phyloP scores from a whole-genome alignment of 805 yeast species.

The Pichia scutulata region DNA sequence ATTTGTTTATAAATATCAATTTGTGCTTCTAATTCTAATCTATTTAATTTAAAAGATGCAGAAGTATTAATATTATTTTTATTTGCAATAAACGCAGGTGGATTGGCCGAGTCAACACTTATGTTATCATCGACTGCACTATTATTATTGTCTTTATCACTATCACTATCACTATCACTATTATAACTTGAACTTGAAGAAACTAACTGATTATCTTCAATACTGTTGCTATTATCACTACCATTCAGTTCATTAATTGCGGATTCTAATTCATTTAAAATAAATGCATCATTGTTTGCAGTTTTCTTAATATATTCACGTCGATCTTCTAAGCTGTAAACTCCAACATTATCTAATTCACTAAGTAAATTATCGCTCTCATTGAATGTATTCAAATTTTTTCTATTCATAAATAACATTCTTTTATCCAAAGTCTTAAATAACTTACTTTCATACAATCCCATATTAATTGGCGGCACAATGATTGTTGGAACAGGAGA shows the following conservation, averaged over 20 bases:
- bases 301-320: constrained; percentile 10
- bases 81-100: constrained; percentile 9
- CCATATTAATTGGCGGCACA: constrained; percentile 55
- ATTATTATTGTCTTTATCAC: too few species aligned
- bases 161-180: constrained; percentile 9
- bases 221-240: background rate
- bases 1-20: constrained; percentile 21
- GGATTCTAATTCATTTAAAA: constrained; percentile 8
- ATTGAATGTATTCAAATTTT: constrained; percentile 3
- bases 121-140: constrained; percentile 6
- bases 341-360: constrained; percentile 22
- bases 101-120: constrained; percentile 16
- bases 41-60: constrained; percentile 18
- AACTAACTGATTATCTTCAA: background rate
- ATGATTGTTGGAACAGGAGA: constrained; percentile 61
- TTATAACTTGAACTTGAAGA: background rate
- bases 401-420: constrained; percentile 10
- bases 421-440: constrained; percentile 28
- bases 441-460: constrained; percentile 39
- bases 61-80: background rate
- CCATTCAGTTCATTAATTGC: background rate
- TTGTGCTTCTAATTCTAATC: constrained; percentile 21
- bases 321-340: constrained; percentile 22
- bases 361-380: constrained; percentile 15
- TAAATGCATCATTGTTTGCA: constrained; percentile 10